Conservation (phyloP, 495 filamentous ascomycete species). For the Penicillium daleae region DNA sequence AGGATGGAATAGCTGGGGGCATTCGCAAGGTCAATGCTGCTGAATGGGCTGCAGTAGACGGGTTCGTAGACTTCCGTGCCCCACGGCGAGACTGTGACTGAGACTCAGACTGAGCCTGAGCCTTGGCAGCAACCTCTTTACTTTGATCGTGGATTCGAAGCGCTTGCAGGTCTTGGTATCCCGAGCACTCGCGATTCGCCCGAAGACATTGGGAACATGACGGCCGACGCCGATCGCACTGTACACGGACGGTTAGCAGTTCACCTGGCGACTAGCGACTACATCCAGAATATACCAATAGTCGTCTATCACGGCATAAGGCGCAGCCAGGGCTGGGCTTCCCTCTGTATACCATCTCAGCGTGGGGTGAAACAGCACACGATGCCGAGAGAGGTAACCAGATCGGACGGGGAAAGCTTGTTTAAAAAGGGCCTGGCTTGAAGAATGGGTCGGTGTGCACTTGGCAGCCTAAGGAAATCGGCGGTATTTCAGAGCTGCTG, state of each 20-base stretch:
- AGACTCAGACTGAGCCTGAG: background rate
- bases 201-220: conserved; percentile 23
- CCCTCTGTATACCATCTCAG: conserved; percentile 18
- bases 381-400: background rate
- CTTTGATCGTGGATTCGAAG: conserved; percentile 20
- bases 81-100: background rate
- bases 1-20: conserved; percentile 3
- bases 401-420: conserved; percentile 2
- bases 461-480: background rate
- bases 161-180: conserved; percentile 15
- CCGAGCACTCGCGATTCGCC: conserved; percentile 17
- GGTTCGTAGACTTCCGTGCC: background rate
- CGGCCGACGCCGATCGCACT: conserved; percentile 20
- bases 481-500: background rate
- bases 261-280: background rate
- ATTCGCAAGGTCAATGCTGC: background rate
- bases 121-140: conserved; percentile 6
- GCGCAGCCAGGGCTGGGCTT: conserved; percentile 11
- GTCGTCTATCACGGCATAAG: conserved; percentile 3
- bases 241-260: background rate
- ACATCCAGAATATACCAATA: background rate
- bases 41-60: background rate
- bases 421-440: background rate
- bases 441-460: background rate
- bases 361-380: background rate